These are phyloP conservation scores for Serendipita sp. DNA, from an alignment of 768 basidiomycete species.

Conservation along the genomic window DNA sequence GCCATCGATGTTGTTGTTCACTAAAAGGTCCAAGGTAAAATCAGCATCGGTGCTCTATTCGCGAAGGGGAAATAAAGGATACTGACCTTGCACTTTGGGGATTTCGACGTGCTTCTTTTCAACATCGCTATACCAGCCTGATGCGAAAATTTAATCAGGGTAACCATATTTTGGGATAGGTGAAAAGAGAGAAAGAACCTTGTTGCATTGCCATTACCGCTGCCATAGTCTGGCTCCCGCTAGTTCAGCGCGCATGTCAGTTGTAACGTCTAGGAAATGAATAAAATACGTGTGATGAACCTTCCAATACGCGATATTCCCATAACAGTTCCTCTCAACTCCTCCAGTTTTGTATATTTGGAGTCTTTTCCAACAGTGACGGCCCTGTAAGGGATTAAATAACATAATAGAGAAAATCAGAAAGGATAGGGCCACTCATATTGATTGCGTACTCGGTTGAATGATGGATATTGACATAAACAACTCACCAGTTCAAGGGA, in stretches of 20 bases:
- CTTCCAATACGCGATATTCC: constrained; percentile 85
- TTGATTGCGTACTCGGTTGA: neutral
- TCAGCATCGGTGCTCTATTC: neutral
- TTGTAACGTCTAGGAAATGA: neutral
- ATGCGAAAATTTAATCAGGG: neutral
- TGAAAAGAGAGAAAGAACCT: constrained; percentile 42
- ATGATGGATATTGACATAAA: neutral
- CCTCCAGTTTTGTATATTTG: constrained; percentile 47
- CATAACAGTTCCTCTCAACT: constrained; percentile 64
- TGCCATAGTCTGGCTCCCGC: constrained; percentile 90
- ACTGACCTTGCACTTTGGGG: constrained; percentile 45
- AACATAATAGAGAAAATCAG: neutral
- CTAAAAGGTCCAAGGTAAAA: constrained; percentile 20
- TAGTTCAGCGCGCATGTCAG: constrained; percentile 14
- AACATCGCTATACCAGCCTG: constrained; percentile 15
- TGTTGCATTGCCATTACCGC: constrained; percentile 85
- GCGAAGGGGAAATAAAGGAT: neutral
- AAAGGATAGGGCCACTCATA: neutral
- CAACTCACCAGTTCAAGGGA: constrained; percentile 63
- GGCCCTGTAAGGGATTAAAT: constrained; percentile 40
- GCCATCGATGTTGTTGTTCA: constrained; percentile 67
- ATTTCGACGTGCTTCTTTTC: constrained; percentile 24
- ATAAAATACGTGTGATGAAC: constrained; percentile 20
- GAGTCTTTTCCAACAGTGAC: constrained; percentile 77
- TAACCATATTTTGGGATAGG: constrained; percentile 9